Conservation (phyloP, 495 filamentous ascomycete species). For the Pseudomonodictys pantanalensis region DNA sequence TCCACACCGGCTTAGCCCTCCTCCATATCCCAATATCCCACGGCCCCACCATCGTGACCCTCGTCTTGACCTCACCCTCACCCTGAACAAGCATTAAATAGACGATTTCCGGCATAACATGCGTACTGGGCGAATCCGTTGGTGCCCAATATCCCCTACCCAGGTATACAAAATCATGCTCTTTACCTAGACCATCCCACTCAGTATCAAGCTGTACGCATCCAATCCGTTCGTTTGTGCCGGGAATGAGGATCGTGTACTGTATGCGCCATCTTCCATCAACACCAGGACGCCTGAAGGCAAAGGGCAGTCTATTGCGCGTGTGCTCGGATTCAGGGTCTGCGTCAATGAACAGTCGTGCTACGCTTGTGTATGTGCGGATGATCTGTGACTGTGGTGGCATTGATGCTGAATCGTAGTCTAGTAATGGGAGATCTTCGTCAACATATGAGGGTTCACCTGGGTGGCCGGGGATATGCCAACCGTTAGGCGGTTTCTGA, state of each 20-base stretch:
- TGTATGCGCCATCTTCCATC: too few relatives aligned
- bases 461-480: not conserved
- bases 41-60: not conserved
- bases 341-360: not conserved
- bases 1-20: not conserved
- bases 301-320: not conserved
- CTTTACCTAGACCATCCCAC: not conserved
- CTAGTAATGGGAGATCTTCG: not conserved
- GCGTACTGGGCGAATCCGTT: not conserved
- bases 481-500: not conserved
- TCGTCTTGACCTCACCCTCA: not conserved
- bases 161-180: not conserved
- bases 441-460: not conserved
- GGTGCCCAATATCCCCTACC: not conserved
- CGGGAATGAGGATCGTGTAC: not conserved
- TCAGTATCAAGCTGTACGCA: not conserved
- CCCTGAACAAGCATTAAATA: not conserved
- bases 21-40: not conserved
- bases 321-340: not conserved
- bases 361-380: not conserved
- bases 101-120: not conserved
- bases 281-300: not conserved
- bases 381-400: not conserved
- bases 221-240: not conserved
- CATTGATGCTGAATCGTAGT: not conserved